Percentiles rank a stretch among this genome's conserved stretches.
phyloP scores from a whole-genome alignment of 257 asterid genomes.

The Fraxinus pennsylvanica region DNA sequence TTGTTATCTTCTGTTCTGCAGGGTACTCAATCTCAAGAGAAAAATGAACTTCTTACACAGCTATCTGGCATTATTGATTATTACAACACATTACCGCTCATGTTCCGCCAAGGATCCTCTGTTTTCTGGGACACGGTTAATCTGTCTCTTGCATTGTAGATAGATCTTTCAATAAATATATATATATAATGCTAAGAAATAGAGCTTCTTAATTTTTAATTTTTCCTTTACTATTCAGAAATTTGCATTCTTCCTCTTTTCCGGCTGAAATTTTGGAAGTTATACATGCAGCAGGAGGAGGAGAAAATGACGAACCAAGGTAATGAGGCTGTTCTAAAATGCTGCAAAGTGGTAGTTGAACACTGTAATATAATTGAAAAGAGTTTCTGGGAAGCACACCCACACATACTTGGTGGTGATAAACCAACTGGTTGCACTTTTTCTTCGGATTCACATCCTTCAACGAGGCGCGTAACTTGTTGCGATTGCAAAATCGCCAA shows the following conservation, averaged over 20 bases:
- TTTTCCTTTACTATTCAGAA: too few relatives aligned
- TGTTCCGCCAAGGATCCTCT: constrained; percentile 81
- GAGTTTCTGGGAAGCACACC: constrained; percentile 69
- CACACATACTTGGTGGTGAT: constrained; percentile 55
- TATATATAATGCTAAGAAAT: not conserved
- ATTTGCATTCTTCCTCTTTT: constrained; percentile 1
- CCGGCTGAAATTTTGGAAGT: not conserved
- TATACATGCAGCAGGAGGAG: constrained; percentile 41
- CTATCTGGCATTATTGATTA: constrained; percentile 50
- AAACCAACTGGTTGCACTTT: constrained; percentile 3
- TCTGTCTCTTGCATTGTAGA: constrained; percentile 15
- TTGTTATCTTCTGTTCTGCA: constrained; percentile 33
- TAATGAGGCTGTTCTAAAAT: constrained; percentile 40
- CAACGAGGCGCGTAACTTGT: not conserved
- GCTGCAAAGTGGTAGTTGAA: constrained; percentile 49
- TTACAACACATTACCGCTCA: constrained; percentile 55
- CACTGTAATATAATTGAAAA: constrained; percentile 64
- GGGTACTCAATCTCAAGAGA: constrained; percentile 88
- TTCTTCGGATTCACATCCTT: not conserved
- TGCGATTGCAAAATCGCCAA: not conserved
- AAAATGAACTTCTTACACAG: constrained; percentile 56
- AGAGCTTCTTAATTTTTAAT: not conserved
- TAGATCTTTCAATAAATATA: not conserved
- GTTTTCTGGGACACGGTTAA: constrained; percentile 67
- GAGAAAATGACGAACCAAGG: constrained; percentile 25